Evolutionary conservation across 2,329 filamentous ascomycete species (phyloP).

Genomic region (Diatrype stigma): DNA sequence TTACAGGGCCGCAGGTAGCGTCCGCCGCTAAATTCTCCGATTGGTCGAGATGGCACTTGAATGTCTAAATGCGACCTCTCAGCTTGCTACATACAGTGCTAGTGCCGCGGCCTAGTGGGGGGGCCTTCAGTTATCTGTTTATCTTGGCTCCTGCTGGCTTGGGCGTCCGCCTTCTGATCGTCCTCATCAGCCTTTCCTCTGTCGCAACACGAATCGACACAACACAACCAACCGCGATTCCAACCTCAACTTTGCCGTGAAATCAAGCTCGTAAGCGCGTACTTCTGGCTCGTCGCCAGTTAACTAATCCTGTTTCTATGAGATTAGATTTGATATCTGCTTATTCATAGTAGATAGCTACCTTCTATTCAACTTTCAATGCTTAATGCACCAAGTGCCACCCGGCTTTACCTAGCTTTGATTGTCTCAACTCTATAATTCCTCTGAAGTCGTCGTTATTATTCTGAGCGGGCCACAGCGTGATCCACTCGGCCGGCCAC

Average conservation of each 20-base stretch:
- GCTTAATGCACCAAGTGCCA: neutral
- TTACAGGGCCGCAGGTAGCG: neutral
- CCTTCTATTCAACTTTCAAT: neutral
- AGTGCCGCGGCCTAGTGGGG: no score
- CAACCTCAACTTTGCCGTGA: no score
- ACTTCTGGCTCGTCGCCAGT: neutral
- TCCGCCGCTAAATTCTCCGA: constrained; percentile 13
- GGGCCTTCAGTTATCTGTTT: neutral
- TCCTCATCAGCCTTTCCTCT: no score
- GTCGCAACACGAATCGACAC: no score
- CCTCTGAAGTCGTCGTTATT: no score
- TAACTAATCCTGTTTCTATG: neutral
- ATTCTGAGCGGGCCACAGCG: neutral
- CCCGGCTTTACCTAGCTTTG: neutral
- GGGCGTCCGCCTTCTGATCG: no score
- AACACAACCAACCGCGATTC: neutral
- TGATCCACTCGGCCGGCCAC: neutral
- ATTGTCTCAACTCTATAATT: no score
- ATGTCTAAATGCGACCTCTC: no score
- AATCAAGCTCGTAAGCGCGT: neutral
- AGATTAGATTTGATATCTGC: no score
- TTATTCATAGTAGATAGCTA: no score
- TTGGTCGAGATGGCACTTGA: constrained; percentile 11
- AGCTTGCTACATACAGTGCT: no score
- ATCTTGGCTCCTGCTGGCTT: no score